Evolutionary conservation across 441 rosid species (phyloP), one percentile per base, ranked within the genome.

Genomic region (Codiaeum variegatum): DNA sequence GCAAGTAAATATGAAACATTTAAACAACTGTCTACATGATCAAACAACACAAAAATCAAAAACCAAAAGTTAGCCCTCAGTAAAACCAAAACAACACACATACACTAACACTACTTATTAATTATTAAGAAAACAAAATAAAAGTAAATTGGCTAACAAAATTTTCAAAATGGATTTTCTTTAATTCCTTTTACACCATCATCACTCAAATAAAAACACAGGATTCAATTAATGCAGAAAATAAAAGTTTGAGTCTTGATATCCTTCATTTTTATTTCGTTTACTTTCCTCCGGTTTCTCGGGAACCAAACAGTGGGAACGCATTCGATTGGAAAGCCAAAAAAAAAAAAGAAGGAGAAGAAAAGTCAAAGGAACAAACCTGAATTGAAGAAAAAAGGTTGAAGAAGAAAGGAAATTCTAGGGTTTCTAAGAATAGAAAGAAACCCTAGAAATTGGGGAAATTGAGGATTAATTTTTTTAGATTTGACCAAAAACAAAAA

Each of bases 241-340:
- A 5, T 4, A 24, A 18, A 16, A 26, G 10, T 42, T 40, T n/a
- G 0, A 64, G n/a, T 24, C 29, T 67, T 7, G 15, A 5, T 8
- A 61, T 36, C 58, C 12, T 29, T 24, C 15, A 3, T 28, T 19
- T n/a, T 24, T 19, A 19, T 58, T 60, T 42, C 62, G 8, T 62
- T 51, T 61, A 4, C 24, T n/a, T 76, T n/a, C 56, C 55, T 36
- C 52, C 42, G 16, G 49, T 29, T 73, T 68, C 56, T 21, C 46
- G 49, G 73, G 21, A 76, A 51, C 40, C 74, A 73, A 81, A 79
- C 77, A 68, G 63, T 66, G 31, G 4, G 46, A 7, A 13, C 23
- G 13, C 71, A 18, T 34, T 3, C 58, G 36, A 67, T n/a, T 13
- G 69, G 28, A 56, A 44, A 24, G 4, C 28, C 32, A n/a, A 42